Base-by-base conservation (phyloP, 2,329 filamentous ascomycete genomes). In the Saccharata proteae region DNA sequence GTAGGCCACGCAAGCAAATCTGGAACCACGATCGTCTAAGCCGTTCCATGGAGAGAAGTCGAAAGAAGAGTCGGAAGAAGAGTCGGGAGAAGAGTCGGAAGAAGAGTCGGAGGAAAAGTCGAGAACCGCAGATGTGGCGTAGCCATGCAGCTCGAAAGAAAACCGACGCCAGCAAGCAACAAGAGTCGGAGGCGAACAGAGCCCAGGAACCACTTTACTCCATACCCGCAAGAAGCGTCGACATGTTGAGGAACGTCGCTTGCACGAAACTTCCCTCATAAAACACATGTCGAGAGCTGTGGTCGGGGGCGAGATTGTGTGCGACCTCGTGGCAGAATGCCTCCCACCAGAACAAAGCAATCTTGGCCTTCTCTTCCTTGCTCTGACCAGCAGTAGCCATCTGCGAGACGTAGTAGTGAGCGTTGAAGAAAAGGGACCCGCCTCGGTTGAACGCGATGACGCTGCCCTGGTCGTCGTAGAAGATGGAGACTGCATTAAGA, bases 291-390 rank as follows among this genome's bases (percentile, higher is more conserved):
- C 22, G 15, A 8, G 34, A 29, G 12, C 26, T 54, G 54, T 96
- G 88, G 40, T 74, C 69, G 21, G 61, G 59, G 6, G 93, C 83
- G 33, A 98, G 60, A 52, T 98, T 98, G 58, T 98, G 90, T 36
- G 90, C 86, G 54, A 98, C 60, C 59, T 98, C 92, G 52, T 98
- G 90, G 39, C 85, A 92, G 38, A 94, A 55, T n/a, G 90, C 85
- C 40, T 93, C 80, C 73, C 80, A 94, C 88, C 88, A 96, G 65
- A 86, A 93, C 1, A 79, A 71, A 13, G 40, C 15, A 28, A 48
- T 14, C 30, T 42, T 25, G 14, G 52, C 29, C 35, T 58, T 29
- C 41, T 42, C 38, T n/a, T n/a, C n/a, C n/a, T n/a, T n/a, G n/a
- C n/a, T n/a, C n/a, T n/a, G n/a, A n/a, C n/a, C n/a, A n/a, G n/a